Evolutionary conservation across 2,329 filamentous ascomycete genomes (phyloP).

Genomic region (Microdochium trichocladiopsis): DNA sequence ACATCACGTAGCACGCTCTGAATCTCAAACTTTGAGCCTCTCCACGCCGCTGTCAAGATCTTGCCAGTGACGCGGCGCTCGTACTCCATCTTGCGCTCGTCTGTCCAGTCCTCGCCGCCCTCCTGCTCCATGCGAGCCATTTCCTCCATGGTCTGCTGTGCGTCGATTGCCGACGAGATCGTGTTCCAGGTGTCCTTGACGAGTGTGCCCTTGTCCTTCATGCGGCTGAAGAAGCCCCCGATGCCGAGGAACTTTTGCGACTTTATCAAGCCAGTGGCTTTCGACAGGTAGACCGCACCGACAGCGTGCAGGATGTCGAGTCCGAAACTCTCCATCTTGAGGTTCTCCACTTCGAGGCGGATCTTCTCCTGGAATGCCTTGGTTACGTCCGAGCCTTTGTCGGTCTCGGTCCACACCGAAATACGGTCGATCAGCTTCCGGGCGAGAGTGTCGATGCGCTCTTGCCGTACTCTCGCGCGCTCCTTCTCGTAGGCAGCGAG

Average conservation of each 20-base stretch:
- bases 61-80: slow-evolving; percentile 95
- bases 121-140: slow-evolving; percentile 95
- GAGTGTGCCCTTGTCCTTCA: slow-evolving; percentile 94
- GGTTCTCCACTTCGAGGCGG: slow-evolving; percentile 86
- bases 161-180: slow-evolving; percentile 91
- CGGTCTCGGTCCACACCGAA: slow-evolving; percentile 94
- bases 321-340: slow-evolving; percentile 99
- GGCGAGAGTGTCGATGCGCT: slow-evolving; percentile 78
- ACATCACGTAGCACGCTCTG: slow-evolving; percentile 93
- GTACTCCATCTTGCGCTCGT: slow-evolving; percentile 93
- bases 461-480: slow-evolving; percentile 74
- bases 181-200: slow-evolving; percentile 99
- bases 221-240: slow-evolving; percentile 83
- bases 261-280: slow-evolving; percentile 81
- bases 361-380: slow-evolving; percentile 90
- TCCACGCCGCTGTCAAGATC: slow-evolving; percentile 94
- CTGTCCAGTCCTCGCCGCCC: slow-evolving; percentile 95
- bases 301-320: slow-evolving; percentile 95
- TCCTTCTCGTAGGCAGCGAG: slow-evolving; percentile 84
- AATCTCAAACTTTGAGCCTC: slow-evolving; percentile 95
- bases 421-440: slow-evolving; percentile 85
- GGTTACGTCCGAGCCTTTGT: slow-evolving; percentile 81
- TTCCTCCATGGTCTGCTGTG: slow-evolving; percentile 97
- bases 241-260: slow-evolving; percentile 97
- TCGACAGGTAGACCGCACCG: slow-evolving; percentile 81